Conservation (phyloP, 192 early-diverging fungal genomes). For the Coemansia umbellata region DNA sequence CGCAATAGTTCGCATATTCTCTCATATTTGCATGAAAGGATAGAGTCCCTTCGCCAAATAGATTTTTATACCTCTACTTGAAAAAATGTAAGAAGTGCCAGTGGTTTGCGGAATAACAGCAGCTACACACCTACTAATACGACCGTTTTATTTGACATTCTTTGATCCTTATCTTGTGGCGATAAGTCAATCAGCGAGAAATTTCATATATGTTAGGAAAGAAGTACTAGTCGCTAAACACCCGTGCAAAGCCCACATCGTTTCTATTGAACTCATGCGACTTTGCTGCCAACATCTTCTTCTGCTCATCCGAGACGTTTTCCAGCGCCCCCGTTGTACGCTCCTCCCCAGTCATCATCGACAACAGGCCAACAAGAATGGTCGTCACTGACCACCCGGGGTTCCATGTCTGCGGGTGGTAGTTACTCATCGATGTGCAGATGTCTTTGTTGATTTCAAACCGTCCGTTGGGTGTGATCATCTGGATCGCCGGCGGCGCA, state of each 20-base stretch:
- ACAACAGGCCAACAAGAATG: slow-evolving; percentile 84
- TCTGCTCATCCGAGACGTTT: slow-evolving; percentile 58
- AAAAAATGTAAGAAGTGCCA: too few species aligned
- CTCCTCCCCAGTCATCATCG: slow-evolving; percentile 83
- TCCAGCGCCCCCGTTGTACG: slow-evolving; percentile 78
- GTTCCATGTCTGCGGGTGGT: slow-evolving; percentile 94
- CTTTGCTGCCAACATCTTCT: slow-evolving; percentile 56
- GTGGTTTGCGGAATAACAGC: too few species aligned
- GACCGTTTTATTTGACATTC: too few species aligned
- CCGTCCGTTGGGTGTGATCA: slow-evolving; percentile 79
- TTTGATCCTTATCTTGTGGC: too few species aligned
- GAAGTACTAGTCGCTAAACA: too few species aligned
- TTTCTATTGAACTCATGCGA: slow-evolving; percentile 36
- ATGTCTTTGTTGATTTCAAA: slow-evolving; percentile 94
- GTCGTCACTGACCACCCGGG: slow-evolving; percentile 96
- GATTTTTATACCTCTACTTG: too few species aligned
- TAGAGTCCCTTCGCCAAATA: too few species aligned
- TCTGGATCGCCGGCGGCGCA: slow-evolving; percentile 76
- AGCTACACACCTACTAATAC: too few species aligned
- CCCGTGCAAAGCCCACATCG: slow-evolving; percentile 11
- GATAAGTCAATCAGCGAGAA: too few species aligned
- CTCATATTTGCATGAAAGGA: too few species aligned
- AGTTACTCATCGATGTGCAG: slow-evolving; percentile 88
- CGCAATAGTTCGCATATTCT: too few species aligned
- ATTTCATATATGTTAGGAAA: too few species aligned